These are phyloP conservation scores for Huntiella omanensis DNA, from an alignment of 2,329 filamentous ascomycete species.

Conservation along the genomic window DNA sequence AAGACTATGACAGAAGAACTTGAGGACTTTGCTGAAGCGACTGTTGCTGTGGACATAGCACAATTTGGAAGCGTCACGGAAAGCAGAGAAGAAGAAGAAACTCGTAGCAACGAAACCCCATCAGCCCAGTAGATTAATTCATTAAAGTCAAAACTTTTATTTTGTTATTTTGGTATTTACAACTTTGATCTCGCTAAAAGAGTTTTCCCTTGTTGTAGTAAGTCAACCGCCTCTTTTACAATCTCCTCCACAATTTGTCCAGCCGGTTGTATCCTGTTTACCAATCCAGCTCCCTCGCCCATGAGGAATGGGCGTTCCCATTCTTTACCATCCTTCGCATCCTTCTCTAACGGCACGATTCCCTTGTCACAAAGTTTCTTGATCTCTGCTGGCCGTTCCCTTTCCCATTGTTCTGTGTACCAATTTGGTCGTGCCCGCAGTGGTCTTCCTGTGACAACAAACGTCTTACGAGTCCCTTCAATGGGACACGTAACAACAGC, in stretches of 20 bases:
- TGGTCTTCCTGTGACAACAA: slow-evolving; percentile 68
- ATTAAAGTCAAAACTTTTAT: not conserved
- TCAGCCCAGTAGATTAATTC: not conserved
- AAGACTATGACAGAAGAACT: slow-evolving; percentile 92
- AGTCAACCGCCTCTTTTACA: slow-evolving; percentile 55
- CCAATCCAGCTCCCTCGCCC: slow-evolving; percentile 76
- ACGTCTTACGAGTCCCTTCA: slow-evolving; percentile 61
- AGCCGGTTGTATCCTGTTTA: slow-evolving; percentile 62
- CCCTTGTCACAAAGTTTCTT: slow-evolving; percentile 56
- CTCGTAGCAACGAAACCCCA: too few relatives aligned
- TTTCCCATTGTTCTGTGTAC: slow-evolving; percentile 69
- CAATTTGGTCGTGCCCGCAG: slow-evolving; percentile 66
- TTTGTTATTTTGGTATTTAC: slow-evolving; percentile 17
- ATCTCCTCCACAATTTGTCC: slow-evolving; percentile 76
- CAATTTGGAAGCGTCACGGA: not conserved
- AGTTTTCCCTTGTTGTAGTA: slow-evolving; percentile 40
- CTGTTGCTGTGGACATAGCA: slow-evolving; percentile 62
- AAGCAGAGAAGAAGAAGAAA: not conserved
- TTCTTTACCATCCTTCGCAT: slow-evolving; percentile 66
- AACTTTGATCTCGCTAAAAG: slow-evolving; percentile 36
- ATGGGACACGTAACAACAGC: slow-evolving; percentile 64
- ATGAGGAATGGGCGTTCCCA: slow-evolving; percentile 78
- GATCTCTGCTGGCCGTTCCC: slow-evolving; percentile 48
- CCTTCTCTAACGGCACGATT: slow-evolving; percentile 62
- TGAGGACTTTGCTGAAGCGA: slow-evolving; percentile 88